Base-by-base conservation (phyloP, 345 rosid species). In the Hibiscus trionum region DNA sequence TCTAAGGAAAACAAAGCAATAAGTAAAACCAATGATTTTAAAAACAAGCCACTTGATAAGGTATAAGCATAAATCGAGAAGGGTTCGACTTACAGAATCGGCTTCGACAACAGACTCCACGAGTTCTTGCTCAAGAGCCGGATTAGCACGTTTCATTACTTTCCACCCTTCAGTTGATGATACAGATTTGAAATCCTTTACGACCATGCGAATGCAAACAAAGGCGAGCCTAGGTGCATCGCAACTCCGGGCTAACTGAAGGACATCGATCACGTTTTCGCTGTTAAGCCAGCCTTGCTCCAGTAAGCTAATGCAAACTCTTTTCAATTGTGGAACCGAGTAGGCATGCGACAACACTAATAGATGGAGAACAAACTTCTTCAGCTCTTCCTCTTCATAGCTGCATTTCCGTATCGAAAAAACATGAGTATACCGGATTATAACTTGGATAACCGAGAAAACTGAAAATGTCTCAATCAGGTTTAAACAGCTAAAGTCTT, bases 141-240 rank as follows among this genome's bases (percentile, higher is more conserved):
- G 93, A 80, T 87, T 79, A 68, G 77, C 76, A 47, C 70, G 78
- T 81, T 61, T 86, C 97, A 95, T 88, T 42, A 86, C 86, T 73
- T 83, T 88, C 99, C 97, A 91, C 66, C 92, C 97, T 49, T 95
- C 97, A 31, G 96, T 88, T 42, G 79, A 74, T 64, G 91, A 84
- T 70, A 91, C 71, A 70, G 89, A 75, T 82, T 87, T 88, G 78
- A 91, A 90, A 83, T 91, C 88, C 78, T 84, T 88, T 66, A 90
- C 79, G 58, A 87, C 76, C 90, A 83, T 82, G 29, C 83, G 88
- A 33, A 83, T 55, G 71, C 97, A 95, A 66, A 82, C 7, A 60
- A 84, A 81, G 79, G 78, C 73, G 53, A 91, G 89, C 66, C 90
- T 82, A 17, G 90, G 78, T 0, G 90, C 90, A 65, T 95, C 88